Percentiles rank a stretch among this genome's conserved stretches.
These are phyloP conservation scores for Arabidopsis hybrid DNA, from an alignment of 441 rosid genomes.

Conservation along the genomic window DNA sequence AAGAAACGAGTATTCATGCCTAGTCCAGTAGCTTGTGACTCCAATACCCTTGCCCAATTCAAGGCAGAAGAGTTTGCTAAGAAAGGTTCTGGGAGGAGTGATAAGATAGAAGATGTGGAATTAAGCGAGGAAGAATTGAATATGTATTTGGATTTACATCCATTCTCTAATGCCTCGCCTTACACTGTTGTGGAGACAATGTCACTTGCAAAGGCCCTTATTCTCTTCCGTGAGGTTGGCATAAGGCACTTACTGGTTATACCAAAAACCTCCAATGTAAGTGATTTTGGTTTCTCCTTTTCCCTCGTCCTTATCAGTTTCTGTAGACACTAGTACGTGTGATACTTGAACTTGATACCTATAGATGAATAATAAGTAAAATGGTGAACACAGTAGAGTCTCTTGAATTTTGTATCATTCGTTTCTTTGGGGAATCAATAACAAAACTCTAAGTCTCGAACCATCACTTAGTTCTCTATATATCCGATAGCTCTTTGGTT, in stretches of 20 bases:
- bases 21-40: constrained; percentile 48
- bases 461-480: not conserved
- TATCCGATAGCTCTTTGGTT: not conserved
- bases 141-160: constrained; percentile 83
- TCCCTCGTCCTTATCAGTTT: not conserved
- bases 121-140: constrained; percentile 77
- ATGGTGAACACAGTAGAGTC: constrained; percentile 9
- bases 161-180: constrained; percentile 87
- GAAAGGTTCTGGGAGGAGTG: constrained; percentile 68
- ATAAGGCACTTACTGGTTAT: constrained; percentile 84
- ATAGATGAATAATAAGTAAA: not conserved
- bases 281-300: constrained; percentile 40
- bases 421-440: not conserved
- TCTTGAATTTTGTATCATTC: not conserved
- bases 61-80: constrained; percentile 77
- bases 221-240: constrained; percentile 82
- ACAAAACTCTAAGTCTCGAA: not conserved
- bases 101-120: constrained; percentile 66
- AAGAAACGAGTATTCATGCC: constrained; percentile 69
- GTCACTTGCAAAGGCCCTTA: constrained; percentile 85
- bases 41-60: constrained; percentile 50
- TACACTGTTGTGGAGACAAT: constrained; percentile 89
- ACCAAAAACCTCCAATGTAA: constrained; percentile 72
- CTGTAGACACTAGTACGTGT: not conserved
- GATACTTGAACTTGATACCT: constrained; percentile 18